A percentile compares a stretch with the other conserved stretches of the same genome.
phyloP scores from a whole-genome alignment of 345 rosid species.

The Brassica nigra region DNA sequence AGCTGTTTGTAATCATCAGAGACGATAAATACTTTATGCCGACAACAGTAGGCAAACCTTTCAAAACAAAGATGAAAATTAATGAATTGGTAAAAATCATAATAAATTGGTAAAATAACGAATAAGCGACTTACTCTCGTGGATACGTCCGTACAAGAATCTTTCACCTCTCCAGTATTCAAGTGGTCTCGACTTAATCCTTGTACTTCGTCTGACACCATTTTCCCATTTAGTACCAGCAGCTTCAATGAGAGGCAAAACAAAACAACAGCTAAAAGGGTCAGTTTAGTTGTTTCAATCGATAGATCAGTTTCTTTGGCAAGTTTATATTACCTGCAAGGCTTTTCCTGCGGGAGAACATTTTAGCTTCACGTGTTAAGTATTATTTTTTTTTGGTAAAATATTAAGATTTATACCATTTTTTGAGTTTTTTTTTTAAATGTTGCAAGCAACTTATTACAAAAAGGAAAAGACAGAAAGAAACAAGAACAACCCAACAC shows the following conservation, averaged over 20 bases:
- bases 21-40: conserved; percentile 78
- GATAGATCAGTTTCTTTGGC: conserved; percentile 14
- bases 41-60: conserved; percentile 82
- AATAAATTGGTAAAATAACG: background rate
- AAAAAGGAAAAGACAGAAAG: too few species aligned
- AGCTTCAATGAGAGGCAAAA: conserved; percentile 38
- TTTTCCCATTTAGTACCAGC: conserved; percentile 61
- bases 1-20: conserved; percentile 62
- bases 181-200: conserved; percentile 83
- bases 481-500: too few species aligned
- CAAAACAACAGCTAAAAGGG: background rate
- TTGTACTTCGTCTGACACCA: conserved; percentile 80
- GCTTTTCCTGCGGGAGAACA: conserved; percentile 62
- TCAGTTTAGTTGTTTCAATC: background rate
- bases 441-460: too few species aligned
- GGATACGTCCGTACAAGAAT: conserved; percentile 79
- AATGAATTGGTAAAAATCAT: background rate
- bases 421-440: too few species aligned
- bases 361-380: conserved; percentile 40
- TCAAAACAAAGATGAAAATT: background rate
- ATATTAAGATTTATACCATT: too few species aligned
- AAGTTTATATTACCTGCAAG: conserved; percentile 65
- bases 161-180: conserved; percentile 96
- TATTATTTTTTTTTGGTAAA: too few species aligned
- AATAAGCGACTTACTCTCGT: conserved; percentile 61